A percentile compares a stretch with the other conserved stretches of the same genome.
These are phyloP conservation scores for Rhizodiscina lignyota DNA, from an alignment of 495 filamentous ascomycete genomes.

Conservation along the genomic window DNA sequence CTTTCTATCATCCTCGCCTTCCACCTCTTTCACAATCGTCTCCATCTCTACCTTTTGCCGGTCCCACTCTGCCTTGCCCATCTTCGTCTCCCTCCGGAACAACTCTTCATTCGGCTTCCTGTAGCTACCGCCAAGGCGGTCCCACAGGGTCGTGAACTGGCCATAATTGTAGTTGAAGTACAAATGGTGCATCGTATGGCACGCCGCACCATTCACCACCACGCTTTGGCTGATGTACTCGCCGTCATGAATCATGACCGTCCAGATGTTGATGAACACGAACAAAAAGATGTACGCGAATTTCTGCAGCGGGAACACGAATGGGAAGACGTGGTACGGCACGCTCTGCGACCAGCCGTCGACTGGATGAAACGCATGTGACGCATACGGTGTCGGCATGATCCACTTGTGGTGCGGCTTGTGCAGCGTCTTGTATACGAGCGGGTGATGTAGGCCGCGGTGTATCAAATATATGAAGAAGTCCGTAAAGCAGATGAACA, in stretches of 20 bases:
- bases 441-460: conserved; percentile 69
- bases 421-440: conserved; percentile 75
- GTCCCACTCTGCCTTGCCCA: conserved; percentile 67
- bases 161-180: conserved; percentile 99
- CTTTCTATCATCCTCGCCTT: conserved; percentile 70
- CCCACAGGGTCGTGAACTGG: conserved; percentile 92
- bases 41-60: conserved; percentile 78
- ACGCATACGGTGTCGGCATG: conserved; percentile 89
- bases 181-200: conserved; percentile 76
- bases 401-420: conserved; percentile 99
- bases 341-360: conserved; percentile 87
- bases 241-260: conserved; percentile 92
- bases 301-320: conserved; percentile 88
- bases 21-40: conserved; percentile 61
- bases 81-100: conserved; percentile 77
- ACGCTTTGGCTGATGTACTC: conserved; percentile 85
- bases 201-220: conserved; percentile 86
- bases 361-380: conserved; percentile 86
- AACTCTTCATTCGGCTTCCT: conserved; percentile 73
- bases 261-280: conserved; percentile 93
- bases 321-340: conserved; percentile 88
- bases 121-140: conserved; percentile 79
- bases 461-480: conserved; percentile 91
- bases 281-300: conserved; percentile 74
- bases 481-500: conserved; percentile 90